phyloP scores from a whole-genome alignment of 2,329 filamentous ascomycete genomes.

The Botryotinia narcissicola region DNA sequence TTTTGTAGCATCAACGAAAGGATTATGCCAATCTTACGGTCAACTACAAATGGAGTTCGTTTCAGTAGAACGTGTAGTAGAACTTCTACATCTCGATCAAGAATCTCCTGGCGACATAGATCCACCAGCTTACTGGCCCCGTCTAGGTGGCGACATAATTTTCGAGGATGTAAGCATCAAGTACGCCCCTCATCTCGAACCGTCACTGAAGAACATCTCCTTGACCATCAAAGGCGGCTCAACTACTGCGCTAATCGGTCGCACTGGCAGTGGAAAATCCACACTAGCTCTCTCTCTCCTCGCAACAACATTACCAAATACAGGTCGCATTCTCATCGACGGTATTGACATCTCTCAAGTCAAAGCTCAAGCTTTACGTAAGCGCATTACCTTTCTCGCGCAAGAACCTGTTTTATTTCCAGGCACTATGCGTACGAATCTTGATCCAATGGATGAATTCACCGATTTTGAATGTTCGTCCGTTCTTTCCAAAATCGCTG shows the following conservation, averaged over 20 bases:
- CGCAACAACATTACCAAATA: slow-evolving; percentile 52
- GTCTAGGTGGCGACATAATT: slow-evolving; percentile 65
- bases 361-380: slow-evolving; percentile 57
- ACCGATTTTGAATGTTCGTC: slow-evolving; percentile 52
- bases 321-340: slow-evolving; percentile 58
- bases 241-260: slow-evolving; percentile 75
- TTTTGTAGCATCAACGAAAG: slow-evolving; percentile 69
- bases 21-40: slow-evolving; percentile 76
- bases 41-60: slow-evolving; percentile 90
- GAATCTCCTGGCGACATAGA: slow-evolving; percentile 65
- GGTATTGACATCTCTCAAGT: slow-evolving; percentile 59
- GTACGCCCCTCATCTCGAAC: slow-evolving; percentile 75
- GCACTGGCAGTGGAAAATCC: slow-evolving; percentile 80
- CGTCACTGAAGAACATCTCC: slow-evolving; percentile 65
- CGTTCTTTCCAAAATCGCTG: slow-evolving; percentile 54
- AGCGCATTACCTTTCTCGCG: slow-evolving; percentile 63
- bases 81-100: slow-evolving; percentile 74
- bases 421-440: slow-evolving; percentile 58
- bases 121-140: slow-evolving; percentile 76
- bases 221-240: slow-evolving; percentile 76
- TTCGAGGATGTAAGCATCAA: slow-evolving; percentile 77
- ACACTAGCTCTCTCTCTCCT: slow-evolving; percentile 65
- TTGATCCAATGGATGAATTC: slow-evolving; percentile 60
- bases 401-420: slow-evolving; percentile 67
- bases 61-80: slow-evolving; percentile 81